A percentile compares a stretch with the other conserved stretches of the same genome.
Evolutionary conservation across 805 yeast species (phyloP).

Genomic region (Candida ulmi): DNA sequence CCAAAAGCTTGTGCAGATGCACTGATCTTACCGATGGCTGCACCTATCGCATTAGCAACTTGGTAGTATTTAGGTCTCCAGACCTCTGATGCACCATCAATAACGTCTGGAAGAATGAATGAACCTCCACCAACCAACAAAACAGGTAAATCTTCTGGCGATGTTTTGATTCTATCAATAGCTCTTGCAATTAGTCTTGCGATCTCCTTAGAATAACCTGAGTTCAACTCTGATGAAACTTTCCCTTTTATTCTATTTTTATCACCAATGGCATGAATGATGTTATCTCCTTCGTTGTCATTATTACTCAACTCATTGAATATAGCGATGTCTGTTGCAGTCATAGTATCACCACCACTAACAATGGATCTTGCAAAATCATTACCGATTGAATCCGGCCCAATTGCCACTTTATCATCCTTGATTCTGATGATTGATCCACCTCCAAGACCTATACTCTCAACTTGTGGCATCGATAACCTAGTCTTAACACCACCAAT

Average conservation of each 20-base stretch:
- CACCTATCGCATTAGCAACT: slow-evolving; percentile 50
- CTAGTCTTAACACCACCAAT: slow-evolving; percentile 46
- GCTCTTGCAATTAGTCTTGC: slow-evolving; percentile 25
- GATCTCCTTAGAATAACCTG: slow-evolving; percentile 8
- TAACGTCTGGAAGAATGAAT: slow-evolving; percentile 32
- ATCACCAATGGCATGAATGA: slow-evolving; percentile 24
- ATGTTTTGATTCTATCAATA: slow-evolving; percentile 39
- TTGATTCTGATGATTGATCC: slow-evolving; percentile 38
- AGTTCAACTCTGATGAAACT: slow-evolving; percentile 7
- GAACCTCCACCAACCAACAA: slow-evolving; percentile 48
- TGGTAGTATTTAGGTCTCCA: slow-evolving; percentile 36
- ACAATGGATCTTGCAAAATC: slow-evolving; percentile 31
- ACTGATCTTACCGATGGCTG: slow-evolving; percentile 43
- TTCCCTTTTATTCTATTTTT: slow-evolving; percentile 21
- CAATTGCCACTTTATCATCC: slow-evolving; percentile 27
- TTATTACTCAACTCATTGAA: slow-evolving; percentile 10
- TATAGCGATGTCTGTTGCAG: slow-evolving; percentile 35
- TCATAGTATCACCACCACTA: slow-evolving; percentile 37
- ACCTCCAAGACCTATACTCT: slow-evolving; percentile 46
- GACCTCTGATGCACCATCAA: slow-evolving; percentile 39
- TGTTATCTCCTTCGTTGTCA: slow-evolving; percentile 8
- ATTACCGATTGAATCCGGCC: slow-evolving; percentile 46
- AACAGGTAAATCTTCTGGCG: slow-evolving; percentile 37
- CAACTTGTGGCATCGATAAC: slow-evolving; percentile 47
- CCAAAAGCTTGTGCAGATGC: slow-evolving; percentile 17